Conservation (phyloP, 352 stramenopile genomes). For the Globisporangium middletonii region DNA sequence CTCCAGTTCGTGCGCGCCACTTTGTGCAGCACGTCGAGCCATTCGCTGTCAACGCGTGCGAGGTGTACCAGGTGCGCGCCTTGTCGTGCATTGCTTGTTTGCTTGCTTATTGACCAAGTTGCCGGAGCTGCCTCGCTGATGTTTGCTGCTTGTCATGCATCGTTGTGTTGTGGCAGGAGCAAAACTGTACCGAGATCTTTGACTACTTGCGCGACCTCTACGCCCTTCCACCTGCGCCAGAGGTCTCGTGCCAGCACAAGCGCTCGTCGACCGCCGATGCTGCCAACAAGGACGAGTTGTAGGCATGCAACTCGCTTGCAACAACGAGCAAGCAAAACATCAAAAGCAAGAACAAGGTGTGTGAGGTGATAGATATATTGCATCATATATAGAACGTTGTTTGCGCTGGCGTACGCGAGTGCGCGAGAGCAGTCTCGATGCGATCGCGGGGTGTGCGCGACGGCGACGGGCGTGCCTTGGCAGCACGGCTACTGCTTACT, state of each 20-base stretch:
- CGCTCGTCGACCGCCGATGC: slow-evolving; percentile 11
- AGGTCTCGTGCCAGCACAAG: slow-evolving; percentile 23
- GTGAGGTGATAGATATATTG: neutral
- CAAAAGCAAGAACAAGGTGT: too few species aligned
- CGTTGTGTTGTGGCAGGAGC: slow-evolving; percentile 21
- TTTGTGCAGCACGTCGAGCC: slow-evolving; percentile 67
- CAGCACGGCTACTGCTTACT: slow-evolving; percentile 48
- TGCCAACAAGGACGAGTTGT: slow-evolving; percentile 18
- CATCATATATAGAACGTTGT: too few species aligned
- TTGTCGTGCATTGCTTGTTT: neutral
- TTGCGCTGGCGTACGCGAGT: too few species aligned
- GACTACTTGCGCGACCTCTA: slow-evolving; percentile 58
- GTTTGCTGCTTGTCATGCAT: neutral
- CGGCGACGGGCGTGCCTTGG: neutral
- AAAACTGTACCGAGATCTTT: slow-evolving; percentile 55
- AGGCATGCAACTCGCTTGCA: neutral
- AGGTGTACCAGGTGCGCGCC: slow-evolving; percentile 38
- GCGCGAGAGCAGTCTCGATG: too few species aligned
- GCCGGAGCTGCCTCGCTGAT: too few species aligned
- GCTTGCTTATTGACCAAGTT: too few species aligned
- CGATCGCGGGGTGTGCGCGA: too few species aligned
- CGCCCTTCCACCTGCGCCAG: slow-evolving; percentile 25
- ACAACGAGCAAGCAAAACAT: too few species aligned
- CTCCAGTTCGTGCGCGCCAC: slow-evolving; percentile 36
- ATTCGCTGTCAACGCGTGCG: slow-evolving; percentile 48